phyloP scores from a whole-genome alignment of 148 eudicot species.

The Rhododendron mucronatum region DNA sequence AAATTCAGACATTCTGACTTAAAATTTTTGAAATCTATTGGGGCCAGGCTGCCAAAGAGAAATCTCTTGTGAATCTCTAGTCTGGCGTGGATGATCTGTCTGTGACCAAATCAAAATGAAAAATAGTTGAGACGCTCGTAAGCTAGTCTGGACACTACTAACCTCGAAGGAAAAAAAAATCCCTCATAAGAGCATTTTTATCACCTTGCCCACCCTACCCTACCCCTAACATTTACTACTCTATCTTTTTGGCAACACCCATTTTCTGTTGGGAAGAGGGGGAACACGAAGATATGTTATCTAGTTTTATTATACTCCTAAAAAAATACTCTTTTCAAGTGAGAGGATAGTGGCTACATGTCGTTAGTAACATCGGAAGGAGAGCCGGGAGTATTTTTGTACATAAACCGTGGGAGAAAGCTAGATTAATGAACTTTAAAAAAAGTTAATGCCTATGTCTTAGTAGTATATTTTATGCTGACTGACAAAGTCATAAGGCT shows the following conservation, averaged over 20 bases:
- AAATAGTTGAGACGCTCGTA: too few species aligned
- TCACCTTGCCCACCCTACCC: background rate
- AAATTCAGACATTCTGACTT: too few species aligned
- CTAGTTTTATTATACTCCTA: background rate
- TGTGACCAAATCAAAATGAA: too few species aligned
- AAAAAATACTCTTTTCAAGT: background rate
- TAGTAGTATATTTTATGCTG: background rate
- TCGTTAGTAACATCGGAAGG: background rate
- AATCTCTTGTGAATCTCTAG: too few species aligned
- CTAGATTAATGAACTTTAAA: background rate
- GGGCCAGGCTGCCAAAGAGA: too few species aligned
- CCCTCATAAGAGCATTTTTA: background rate
- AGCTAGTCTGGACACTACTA: too few species aligned
- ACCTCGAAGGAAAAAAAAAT: too few species aligned
- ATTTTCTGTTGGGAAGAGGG: background rate
- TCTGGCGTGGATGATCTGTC: too few species aligned
- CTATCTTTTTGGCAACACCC: background rate
- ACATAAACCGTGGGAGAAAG: background rate
- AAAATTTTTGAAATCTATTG: too few species aligned
- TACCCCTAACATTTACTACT: background rate
- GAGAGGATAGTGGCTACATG: background rate
- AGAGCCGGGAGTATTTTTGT: background rate
- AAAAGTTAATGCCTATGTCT: background rate
- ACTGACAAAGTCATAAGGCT: background rate
- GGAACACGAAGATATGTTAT: background rate